A percentile compares a stretch with the other conserved stretches of the same genome.
Conservation (phyloP, 2,329 filamentous ascomycete genomes). For the Fusarium drepaniforme region DNA sequence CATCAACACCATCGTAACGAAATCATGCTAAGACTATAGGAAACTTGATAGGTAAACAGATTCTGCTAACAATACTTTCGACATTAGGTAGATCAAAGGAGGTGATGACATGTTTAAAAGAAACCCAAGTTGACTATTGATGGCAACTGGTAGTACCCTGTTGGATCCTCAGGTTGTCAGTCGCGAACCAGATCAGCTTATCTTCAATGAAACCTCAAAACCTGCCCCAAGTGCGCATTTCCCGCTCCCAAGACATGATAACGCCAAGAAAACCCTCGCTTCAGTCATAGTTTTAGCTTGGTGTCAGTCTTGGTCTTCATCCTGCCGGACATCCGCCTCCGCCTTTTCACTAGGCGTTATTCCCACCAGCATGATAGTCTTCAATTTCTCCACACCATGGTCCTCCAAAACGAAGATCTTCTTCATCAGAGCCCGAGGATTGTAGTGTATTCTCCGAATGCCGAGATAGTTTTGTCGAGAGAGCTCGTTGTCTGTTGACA, state of each 20-base stretch:
- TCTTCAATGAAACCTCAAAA: neutral
- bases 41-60: neutral
- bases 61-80: neutral
- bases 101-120: neutral
- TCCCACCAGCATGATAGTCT: neutral
- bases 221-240: neutral
- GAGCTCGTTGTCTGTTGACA: neutral
- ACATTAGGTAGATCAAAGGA: neutral
- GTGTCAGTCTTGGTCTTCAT: conserved; percentile 6
- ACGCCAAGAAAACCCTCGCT: neutral
- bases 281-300: neutral
- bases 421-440: neutral
- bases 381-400: conserved; percentile 5
- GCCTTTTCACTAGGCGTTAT: conserved; percentile 7
- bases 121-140: neutral
- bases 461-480: neutral
- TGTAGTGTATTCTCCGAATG: neutral
- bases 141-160: neutral
- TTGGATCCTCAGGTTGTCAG: neutral
- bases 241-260: neutral
- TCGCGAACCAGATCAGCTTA: neutral
- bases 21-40: neutral
- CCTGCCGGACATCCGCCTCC: conserved; percentile 37
- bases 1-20: neutral
- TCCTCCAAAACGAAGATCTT: neutral